Percentiles rank a stretch among this genome's conserved stretches.
These are phyloP conservation scores for Neurospora tetraspora DNA, from an alignment of 495 filamentous ascomycete species.

Conservation along the genomic window DNA sequence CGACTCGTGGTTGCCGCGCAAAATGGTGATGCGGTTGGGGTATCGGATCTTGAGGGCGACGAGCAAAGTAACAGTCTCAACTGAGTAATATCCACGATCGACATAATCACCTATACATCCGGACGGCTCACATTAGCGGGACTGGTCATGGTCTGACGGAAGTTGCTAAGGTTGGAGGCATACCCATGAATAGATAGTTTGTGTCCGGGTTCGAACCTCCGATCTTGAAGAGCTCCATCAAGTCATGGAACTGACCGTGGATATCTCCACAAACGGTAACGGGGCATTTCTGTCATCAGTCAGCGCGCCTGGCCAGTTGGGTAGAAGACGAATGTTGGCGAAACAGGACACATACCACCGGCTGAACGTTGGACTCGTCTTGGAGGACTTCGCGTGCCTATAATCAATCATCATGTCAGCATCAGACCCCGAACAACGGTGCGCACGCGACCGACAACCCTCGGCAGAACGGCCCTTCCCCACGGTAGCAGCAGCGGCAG, in stretches of 20 bases:
- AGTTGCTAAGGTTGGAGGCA: conserved; percentile 13
- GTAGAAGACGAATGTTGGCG: neutral
- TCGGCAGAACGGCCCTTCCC: neutral
- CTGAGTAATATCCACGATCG: conserved; percentile 93
- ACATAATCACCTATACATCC: conserved; percentile 71
- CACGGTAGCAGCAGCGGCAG: neutral
- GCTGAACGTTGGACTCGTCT: conserved; percentile 96
- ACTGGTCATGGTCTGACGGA: neutral
- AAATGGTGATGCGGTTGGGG: conserved; percentile 90
- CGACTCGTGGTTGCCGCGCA: conserved; percentile 94
- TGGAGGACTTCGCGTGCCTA: conserved; percentile 94
- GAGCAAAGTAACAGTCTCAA: conserved; percentile 89
- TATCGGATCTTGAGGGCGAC: conserved; percentile 95
- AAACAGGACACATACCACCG: conserved; percentile 63
- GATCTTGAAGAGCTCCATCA: conserved; percentile 93
- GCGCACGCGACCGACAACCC: conserved; percentile 11
- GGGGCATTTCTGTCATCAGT: conserved; percentile 65
- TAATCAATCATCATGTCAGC: conserved; percentile 2
- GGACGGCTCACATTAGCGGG: neutral
- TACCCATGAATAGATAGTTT: conserved; percentile 94
- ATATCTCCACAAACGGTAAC: conserved; percentile 92
- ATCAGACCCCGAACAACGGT: neutral
- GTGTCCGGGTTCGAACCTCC: conserved; percentile 86
- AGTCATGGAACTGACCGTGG: conserved; percentile 86
- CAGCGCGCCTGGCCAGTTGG: neutral